Evolutionary conservation across 305 asterid genomes (phyloP), one percentile per base, ranked within the genome.

Genomic region (Rubia tinctorum): DNA sequence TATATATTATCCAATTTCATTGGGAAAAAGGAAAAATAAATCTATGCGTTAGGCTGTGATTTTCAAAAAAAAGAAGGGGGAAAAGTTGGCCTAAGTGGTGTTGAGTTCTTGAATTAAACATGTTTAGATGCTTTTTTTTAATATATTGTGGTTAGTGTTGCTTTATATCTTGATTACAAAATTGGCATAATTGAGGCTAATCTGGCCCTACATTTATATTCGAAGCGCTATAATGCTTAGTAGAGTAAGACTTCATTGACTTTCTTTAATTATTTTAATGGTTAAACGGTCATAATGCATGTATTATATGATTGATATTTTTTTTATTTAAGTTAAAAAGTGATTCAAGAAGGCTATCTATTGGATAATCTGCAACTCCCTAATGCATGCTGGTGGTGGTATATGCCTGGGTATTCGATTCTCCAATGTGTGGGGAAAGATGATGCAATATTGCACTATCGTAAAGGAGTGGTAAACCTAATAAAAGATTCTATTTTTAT

Each of bases 351-450:
- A 60, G 39, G 6, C 5, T 25, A 9, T 23, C 30, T 60, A 60
- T 25, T 12, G 39, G 66, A 60, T 60, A 60, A 7, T 15, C 22
- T 18, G 7, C 59, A 18, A 15, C 8, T 53, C 0, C 59, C 59
- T 15, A 53, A 22, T 15, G 59, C 59, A 18, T 3, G 22, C 8
- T 44, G 49, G 59, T 44, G 59, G 59, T 53, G 59, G 59, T 17
- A 55, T n/a, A 55, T 84, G 82, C 82, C 40, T 67, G 67, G 83
- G 90, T 39, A 82, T 84, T 86, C 71, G 87, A 86, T 86, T 80
- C 88, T 79, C n/a, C n/a, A n/a, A n/a, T n/a, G n/a, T n/a, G n/a
- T n/a, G n/a, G n/a, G n/a, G n/a, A n/a, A n/a, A n/a, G n/a, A n/a
- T n/a, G n/a, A n/a, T n/a, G n/a, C 62, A 53, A 71, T 83, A 63